A percentile compares a stretch with the other conserved stretches of the same genome.
Conservation (phyloP, 192 early-diverging fungal species). For the Linderina pennispora region DNA sequence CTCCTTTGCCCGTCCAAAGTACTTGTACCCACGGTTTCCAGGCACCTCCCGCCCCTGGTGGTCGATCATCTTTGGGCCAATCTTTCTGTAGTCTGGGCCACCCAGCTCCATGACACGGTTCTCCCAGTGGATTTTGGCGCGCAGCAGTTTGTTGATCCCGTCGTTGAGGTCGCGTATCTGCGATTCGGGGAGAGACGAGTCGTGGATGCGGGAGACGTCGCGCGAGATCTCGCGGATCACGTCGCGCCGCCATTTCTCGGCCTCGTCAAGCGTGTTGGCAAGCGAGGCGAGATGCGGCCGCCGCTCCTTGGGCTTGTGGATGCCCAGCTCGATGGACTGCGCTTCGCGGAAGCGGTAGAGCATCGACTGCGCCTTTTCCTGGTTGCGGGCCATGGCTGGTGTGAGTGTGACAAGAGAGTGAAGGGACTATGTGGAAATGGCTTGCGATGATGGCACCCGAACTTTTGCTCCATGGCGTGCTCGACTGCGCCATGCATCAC, state of each 20-base stretch:
- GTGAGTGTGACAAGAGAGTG: no score
- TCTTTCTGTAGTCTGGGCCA: constrained; percentile 85
- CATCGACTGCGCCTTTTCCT: constrained; percentile 99
- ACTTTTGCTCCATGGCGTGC: no score
- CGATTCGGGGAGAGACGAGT: constrained; percentile 80
- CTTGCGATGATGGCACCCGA: no score
- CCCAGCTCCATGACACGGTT: constrained; percentile 84
- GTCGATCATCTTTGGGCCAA: constrained; percentile 73
- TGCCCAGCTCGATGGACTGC: constrained; percentile 74
- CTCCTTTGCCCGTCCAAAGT: constrained; percentile 94
- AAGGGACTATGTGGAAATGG: no score
- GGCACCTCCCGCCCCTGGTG: constrained; percentile 84
- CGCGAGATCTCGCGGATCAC: constrained; percentile 83
- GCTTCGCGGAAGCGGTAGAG: constrained; percentile 96
- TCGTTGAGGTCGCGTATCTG: constrained; percentile 95
- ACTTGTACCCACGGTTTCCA: constrained; percentile 90
- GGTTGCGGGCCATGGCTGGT: constrained; percentile 91
- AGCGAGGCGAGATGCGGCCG: constrained; percentile 72
- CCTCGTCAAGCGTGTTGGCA: constrained; percentile 65
- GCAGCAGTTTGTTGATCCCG: constrained; percentile 89
- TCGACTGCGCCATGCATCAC: no score
- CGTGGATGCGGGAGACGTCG: constrained; percentile 87
- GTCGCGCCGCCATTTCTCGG: constrained; percentile 89
- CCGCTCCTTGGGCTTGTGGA: constrained; percentile 55
- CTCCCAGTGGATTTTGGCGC: constrained; percentile 92